A percentile compares a stretch with the other conserved stretches of the same genome.
Evolutionary conservation across 441 rosid genomes (phyloP).

Genomic region (Monsonia emarginata): DNA sequence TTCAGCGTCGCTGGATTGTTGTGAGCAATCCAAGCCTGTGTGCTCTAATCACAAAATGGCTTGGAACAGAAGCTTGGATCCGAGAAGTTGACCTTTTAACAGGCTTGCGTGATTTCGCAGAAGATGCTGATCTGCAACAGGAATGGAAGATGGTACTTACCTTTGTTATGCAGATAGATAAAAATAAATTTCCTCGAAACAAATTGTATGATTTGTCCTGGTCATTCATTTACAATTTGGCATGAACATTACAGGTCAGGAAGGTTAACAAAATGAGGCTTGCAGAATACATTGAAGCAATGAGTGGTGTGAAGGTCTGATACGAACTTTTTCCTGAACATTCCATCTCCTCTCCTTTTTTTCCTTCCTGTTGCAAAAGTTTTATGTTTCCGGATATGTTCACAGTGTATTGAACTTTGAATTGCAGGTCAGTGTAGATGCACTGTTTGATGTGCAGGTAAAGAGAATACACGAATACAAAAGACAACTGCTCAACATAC

Average conservation of each 20-base stretch:
- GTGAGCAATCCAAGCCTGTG: conserved; percentile 17
- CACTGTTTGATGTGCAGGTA: conserved; percentile 54
- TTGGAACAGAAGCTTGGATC: conserved; percentile 20
- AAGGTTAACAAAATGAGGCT: conserved; percentile 44
- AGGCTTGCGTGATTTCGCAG: conserved; percentile 36
- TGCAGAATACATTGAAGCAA: conserved; percentile 50
- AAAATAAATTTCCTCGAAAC: conserved; percentile 11
- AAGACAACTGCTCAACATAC: conserved; percentile 43
- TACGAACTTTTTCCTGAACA: conserved; percentile 13
- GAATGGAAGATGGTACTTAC: conserved; percentile 40
- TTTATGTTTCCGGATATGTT: conserved; percentile 7
- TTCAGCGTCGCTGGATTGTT: conserved; percentile 19
- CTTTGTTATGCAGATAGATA: conserved; percentile 16
- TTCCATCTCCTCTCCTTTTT: neutral
- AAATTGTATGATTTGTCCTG: conserved; percentile 3
- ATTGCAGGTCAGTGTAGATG: conserved; percentile 36
- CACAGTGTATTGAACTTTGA: conserved; percentile 3
- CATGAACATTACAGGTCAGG: conserved; percentile 29
- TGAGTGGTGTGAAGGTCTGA: conserved; percentile 42
- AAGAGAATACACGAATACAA: conserved; percentile 55
- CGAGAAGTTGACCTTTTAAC: conserved; percentile 39
- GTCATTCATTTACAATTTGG: conserved; percentile 1
- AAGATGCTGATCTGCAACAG: conserved; percentile 28
- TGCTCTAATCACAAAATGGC: conserved; percentile 19
- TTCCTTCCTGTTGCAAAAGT: neutral